These are phyloP conservation scores for Phlyctochytrium planicorne DNA, from an alignment of 192 early-diverging fungal genomes.

Conservation along the genomic window DNA sequence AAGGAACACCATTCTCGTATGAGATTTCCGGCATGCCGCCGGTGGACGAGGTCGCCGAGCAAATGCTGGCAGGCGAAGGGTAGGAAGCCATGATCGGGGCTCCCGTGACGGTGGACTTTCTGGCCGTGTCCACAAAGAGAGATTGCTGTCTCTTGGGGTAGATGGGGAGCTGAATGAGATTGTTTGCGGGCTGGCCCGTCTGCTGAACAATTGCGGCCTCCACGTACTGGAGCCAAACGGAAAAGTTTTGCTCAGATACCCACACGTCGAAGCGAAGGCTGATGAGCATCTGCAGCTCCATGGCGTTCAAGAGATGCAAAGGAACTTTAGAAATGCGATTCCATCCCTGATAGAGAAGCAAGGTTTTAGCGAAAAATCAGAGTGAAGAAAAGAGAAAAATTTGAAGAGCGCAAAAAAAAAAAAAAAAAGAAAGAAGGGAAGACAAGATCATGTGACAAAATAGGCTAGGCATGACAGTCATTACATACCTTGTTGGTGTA, in stretches of 20 bases:
- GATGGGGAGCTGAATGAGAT: no score
- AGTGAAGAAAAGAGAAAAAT: not conserved
- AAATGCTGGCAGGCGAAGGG: no score
- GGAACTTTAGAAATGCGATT: slow-evolving; percentile 12
- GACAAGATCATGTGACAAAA: no score
- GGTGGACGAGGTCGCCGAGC: no score
- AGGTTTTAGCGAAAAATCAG: slow-evolving; percentile 9
- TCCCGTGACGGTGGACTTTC: no score
- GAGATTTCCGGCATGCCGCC: no score
- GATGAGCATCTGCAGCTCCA: slow-evolving; percentile 11
- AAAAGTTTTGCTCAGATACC: slow-evolving; percentile 1
- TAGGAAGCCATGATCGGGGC: no score
- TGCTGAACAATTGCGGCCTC: slow-evolving; percentile 8
- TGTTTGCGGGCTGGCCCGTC: not conserved
- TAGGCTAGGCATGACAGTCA: not conserved
- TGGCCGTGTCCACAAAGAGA: no score
- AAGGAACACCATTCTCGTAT: no score
- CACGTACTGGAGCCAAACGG: slow-evolving; percentile 1
- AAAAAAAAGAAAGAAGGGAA: slow-evolving; percentile 7
- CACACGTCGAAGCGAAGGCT: slow-evolving; percentile 19
- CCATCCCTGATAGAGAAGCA: no score
- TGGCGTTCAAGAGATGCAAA: slow-evolving; percentile 1
- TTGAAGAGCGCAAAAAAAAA: not conserved
- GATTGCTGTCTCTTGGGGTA: no score
- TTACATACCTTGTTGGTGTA: slow-evolving; percentile 21